Conservation (phyloP, 139 green algal species). For the Chlamydomonas eustigma region DNA sequence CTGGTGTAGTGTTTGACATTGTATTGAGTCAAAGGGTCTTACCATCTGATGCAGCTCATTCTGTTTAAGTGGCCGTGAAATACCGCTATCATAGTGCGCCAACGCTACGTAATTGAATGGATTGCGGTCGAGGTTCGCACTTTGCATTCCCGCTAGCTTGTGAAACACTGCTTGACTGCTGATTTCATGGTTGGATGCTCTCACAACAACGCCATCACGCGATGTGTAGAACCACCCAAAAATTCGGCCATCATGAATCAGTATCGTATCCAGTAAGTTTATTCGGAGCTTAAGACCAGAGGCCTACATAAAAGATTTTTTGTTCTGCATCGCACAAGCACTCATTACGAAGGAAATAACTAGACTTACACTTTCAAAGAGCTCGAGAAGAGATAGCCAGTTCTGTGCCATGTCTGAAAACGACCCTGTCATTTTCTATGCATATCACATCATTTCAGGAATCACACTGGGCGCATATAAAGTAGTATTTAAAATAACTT, state of each 20-base stretch:
- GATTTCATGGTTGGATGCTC: not conserved
- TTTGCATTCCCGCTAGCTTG: constrained; percentile 9
- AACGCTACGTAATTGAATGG: constrained; percentile 26
- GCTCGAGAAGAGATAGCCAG: not conserved
- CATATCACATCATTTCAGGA: too few relatives aligned
- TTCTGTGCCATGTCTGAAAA: too few relatives aligned
- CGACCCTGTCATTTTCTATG: too few relatives aligned
- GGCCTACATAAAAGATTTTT: not conserved
- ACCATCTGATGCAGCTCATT: constrained; percentile 15
- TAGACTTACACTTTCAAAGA: constrained; percentile 6
- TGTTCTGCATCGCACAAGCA: not conserved
- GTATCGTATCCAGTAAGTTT: constrained; percentile 2
- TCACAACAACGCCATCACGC: not conserved
- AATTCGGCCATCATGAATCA: not conserved
- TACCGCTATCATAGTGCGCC: constrained; percentile 22
- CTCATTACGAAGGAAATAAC: not conserved
- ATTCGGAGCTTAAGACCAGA: constrained; percentile 15
- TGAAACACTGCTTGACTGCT: not conserved
- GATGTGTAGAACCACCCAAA: constrained; percentile 13
- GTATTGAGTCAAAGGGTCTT: too few relatives aligned
- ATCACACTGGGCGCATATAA: too few relatives aligned
- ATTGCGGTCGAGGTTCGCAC: constrained; percentile 10
- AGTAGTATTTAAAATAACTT: too few relatives aligned
- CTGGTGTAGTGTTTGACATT: too few relatives aligned
- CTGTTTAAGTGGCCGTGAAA: constrained; percentile 25